These are phyloP conservation scores for Hanseniaspora clermontiae DNA, from an alignment of 805 yeast species.

Conservation along the genomic window DNA sequence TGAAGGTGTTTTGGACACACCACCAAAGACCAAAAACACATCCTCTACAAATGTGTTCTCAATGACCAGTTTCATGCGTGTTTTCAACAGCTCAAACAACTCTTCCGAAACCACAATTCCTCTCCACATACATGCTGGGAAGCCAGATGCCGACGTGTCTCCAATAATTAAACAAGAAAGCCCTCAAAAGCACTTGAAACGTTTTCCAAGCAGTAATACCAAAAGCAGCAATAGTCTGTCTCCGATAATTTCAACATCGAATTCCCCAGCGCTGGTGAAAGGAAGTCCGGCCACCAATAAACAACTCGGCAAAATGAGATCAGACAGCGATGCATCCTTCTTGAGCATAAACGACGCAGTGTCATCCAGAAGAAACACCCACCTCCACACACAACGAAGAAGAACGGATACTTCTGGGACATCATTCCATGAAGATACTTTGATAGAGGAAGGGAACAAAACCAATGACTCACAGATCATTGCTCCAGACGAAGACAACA, in stretches of 20 bases:
- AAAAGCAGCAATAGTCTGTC: neutral
- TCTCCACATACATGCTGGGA: neutral
- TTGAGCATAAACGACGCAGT: conserved; percentile 1
- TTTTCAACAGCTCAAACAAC: neutral
- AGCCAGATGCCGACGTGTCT: neutral
- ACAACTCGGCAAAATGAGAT: neutral
- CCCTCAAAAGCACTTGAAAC: neutral
- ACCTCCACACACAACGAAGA: neutral
- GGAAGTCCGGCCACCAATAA: neutral
- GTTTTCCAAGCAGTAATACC: conserved; percentile 5
- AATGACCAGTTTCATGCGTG: neutral
- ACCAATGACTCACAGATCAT: too few relatives aligned
- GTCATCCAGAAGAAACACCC: neutral
- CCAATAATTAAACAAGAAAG: neutral
- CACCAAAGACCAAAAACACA: neutral
- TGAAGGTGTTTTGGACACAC: neutral
- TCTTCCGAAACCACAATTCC: neutral
- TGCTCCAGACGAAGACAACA: too few relatives aligned
- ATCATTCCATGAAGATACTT: neutral
- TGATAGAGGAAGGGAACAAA: neutral
- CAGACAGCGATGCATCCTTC: conserved; percentile 11
- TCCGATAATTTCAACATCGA: neutral
- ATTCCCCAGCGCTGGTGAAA: neutral
- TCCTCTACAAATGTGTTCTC: neutral
- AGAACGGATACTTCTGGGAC: neutral